These are phyloP conservation scores for Solanum clarkiae DNA, from an alignment of 257 asterid genomes.

Conservation along the genomic window DNA sequence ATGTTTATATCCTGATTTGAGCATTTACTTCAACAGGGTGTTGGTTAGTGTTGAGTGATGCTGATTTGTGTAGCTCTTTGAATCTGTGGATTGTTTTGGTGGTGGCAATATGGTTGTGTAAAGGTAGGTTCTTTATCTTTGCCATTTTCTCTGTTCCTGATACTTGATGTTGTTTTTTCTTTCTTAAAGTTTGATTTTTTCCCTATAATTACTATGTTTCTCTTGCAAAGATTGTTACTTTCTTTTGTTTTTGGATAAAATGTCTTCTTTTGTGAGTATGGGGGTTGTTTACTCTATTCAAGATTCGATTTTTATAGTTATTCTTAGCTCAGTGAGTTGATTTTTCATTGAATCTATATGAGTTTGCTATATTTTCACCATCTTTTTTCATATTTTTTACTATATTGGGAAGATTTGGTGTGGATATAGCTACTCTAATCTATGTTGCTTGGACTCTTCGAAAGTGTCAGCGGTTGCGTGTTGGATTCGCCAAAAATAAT, in stretches of 20 bases:
- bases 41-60: background rate
- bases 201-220: background rate
- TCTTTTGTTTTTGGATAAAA: background rate
- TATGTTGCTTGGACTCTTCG: no score
- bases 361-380: background rate
- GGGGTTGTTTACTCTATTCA: background rate
- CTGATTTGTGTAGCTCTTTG: constrained; percentile 1
- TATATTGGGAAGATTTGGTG: background rate
- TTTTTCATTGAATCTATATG: background rate
- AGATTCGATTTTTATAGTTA: background rate
- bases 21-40: background rate
- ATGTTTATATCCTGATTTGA: background rate
- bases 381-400: background rate
- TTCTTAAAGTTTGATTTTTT: background rate
- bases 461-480: no score
- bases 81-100: background rate
- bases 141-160: background rate
- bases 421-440: background rate
- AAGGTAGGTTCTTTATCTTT: background rate
- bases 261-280: background rate
- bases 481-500: no score
- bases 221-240: background rate
- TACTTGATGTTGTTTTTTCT: background rate
- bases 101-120: background rate
- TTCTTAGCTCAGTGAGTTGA: background rate